Percentiles rank a stretch among this genome's conserved stretches.
phyloP scores from a whole-genome alignment of 1,284 basidiomycete genomes.

The Termitomyces sp. region DNA sequence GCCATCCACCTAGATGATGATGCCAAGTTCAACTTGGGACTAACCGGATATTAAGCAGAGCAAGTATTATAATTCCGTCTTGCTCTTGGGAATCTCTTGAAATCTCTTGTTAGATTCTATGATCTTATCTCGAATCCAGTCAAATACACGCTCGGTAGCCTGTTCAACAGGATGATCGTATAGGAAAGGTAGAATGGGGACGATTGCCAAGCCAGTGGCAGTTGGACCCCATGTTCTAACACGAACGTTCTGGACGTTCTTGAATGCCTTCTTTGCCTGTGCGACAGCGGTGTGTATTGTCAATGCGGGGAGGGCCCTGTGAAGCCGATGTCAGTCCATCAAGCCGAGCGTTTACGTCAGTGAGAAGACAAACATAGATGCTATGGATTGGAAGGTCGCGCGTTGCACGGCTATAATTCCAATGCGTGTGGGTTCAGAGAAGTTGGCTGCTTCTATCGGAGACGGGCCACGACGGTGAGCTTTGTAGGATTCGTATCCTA shows the following conservation, averaged over 20 bases:
- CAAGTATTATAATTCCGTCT: slow-evolving; percentile 22
- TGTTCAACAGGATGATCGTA: slow-evolving; percentile 83
- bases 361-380: slow-evolving; percentile 62
- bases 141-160: slow-evolving; percentile 58
- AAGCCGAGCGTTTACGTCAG: slow-evolving; percentile 1
- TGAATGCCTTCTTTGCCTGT: slow-evolving; percentile 74
- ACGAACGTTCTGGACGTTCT: slow-evolving; percentile 56
- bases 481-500: slow-evolving; percentile 90
- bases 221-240: slow-evolving; percentile 82
- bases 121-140: slow-evolving; percentile 57
- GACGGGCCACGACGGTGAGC: slow-evolving; percentile 70
- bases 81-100: slow-evolving; percentile 23
- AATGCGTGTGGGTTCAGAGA: slow-evolving; percentile 73
- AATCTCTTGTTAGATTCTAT: slow-evolving; percentile 29
- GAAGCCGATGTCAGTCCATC: slow-evolving; percentile 2
- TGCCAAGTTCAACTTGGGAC: background rate
- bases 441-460: slow-evolving; percentile 68
- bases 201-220: slow-evolving; percentile 68
- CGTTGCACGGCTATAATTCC: slow-evolving; percentile 71
- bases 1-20: background rate
- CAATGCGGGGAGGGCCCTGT: slow-evolving; percentile 71
- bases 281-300: slow-evolving; percentile 84
- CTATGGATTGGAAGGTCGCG: slow-evolving; percentile 83
- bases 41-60: background rate
- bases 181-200: slow-evolving; percentile 77